Percentiles rank a stretch among this genome's conserved stretches.
phyloP scores from a whole-genome alignment of 345 rosid species.

The Salix purpurea region DNA sequence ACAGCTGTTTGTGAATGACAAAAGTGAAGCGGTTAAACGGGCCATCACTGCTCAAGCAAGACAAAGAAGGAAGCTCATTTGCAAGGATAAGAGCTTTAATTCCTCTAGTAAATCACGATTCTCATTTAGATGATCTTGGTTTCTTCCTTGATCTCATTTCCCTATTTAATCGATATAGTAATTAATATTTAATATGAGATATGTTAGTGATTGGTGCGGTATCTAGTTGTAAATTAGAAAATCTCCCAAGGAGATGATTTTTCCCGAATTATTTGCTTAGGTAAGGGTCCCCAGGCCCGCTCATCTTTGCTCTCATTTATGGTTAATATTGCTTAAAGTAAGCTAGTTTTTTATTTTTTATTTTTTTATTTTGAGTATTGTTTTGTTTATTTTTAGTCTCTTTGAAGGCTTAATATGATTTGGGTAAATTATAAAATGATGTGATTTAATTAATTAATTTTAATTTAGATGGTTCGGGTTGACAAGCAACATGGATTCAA shows the following conservation, averaged over 20 bases:
- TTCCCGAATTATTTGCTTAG: not conserved
- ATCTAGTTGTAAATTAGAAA: slow-evolving; percentile 9
- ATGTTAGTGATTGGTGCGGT: not conserved
- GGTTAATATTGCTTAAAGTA: not conserved
- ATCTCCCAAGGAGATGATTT: slow-evolving; percentile 1
- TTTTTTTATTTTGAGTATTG: too few species aligned
- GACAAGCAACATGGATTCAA: not conserved
- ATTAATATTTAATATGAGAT: not conserved
- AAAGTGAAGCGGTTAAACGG: not conserved
- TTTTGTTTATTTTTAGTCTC: not conserved
- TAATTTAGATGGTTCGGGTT: not conserved
- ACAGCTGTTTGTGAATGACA: not conserved
- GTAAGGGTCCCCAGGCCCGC: not conserved
- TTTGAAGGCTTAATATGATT: not conserved
- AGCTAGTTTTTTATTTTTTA: not conserved
- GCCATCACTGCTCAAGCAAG: slow-evolving; percentile 34
- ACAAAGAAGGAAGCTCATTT: slow-evolving; percentile 31
- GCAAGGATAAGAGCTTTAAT: slow-evolving; percentile 18
- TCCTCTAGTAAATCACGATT: slow-evolving; percentile 5
- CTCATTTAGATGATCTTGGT: slow-evolving; percentile 4
- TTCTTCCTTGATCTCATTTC: not conserved
- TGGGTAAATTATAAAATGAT: not conserved
- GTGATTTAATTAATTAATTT: too few species aligned
- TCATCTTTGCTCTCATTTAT: not conserved
- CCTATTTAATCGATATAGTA: not conserved